Percentiles rank a stretch among this genome's conserved stretches.
phyloP scores from a whole-genome alignment of 169 alveolate species.

The Fabrea salina region DNA sequence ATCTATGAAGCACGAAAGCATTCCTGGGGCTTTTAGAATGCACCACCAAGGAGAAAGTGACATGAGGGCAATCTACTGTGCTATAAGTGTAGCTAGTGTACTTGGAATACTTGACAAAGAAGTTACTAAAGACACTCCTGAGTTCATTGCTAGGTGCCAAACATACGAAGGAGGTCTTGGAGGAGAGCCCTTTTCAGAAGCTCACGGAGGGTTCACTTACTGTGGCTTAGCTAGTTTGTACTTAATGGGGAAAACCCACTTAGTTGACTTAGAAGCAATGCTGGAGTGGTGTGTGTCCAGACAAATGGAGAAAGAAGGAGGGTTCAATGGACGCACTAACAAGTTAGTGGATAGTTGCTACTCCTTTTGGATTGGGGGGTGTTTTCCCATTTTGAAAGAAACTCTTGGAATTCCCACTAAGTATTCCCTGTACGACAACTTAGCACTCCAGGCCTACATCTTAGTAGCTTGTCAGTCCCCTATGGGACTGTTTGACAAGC shows the following conservation, averaged over 20 bases:
- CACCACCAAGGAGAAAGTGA: conserved; percentile 95
- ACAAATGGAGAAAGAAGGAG: conserved; percentile 91
- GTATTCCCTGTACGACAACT: conserved; percentile 41
- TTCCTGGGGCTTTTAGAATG: conserved; percentile 86
- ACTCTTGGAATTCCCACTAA: conserved; percentile 45
- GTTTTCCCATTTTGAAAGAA: conserved; percentile 77
- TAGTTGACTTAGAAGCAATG: conserved; percentile 81
- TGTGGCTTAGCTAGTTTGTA: conserved; percentile 95
- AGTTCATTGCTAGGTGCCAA: conserved; percentile 87
- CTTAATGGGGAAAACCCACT: conserved; percentile 76
- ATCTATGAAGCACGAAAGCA: conserved; percentile 75
- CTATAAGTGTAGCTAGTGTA: conserved; percentile 89
- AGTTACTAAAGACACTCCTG: conserved; percentile 84
- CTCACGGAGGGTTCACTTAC: conserved; percentile 97
- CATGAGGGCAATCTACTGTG: conserved; percentile 93
- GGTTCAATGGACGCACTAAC: conserved; percentile 97
- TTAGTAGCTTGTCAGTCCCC: conserved; percentile 52
- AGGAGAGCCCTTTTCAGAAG: conserved; percentile 92
- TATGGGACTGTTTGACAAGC: conserved; percentile 95
- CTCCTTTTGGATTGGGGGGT: conserved; percentile 95
- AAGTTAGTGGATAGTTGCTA: conserved; percentile 96
- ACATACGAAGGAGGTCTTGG: conserved; percentile 97
- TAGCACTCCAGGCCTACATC: conserved; percentile 46
- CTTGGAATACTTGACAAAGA: conserved; percentile 84
- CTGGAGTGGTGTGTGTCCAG: conserved; percentile 86